A percentile compares a stretch with the other conserved stretches of the same genome.
Conservation (phyloP, 2,329 filamentous ascomycete genomes). For the Diaporthe australafricana region DNA sequence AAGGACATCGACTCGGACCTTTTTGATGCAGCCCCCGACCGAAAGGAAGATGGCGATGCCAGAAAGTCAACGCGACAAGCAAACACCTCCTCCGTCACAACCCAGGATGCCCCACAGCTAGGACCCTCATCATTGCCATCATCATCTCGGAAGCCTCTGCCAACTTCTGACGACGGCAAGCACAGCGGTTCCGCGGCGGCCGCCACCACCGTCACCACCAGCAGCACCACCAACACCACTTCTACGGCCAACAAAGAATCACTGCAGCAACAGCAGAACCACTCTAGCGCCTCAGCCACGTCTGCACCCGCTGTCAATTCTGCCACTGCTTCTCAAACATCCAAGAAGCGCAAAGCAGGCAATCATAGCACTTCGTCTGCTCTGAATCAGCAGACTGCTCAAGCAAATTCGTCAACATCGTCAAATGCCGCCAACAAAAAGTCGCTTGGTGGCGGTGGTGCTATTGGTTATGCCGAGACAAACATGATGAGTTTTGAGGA, state of each 20-base stretch:
- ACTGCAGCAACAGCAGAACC: slow-evolving; percentile 42
- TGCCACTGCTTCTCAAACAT: slow-evolving; percentile 63
- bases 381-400: slow-evolving; percentile 38
- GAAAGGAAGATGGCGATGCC: slow-evolving; percentile 63
- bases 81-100: slow-evolving; percentile 53
- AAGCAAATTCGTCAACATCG: slow-evolving; percentile 39
- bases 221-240: slow-evolving; percentile 42
- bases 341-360: slow-evolving; percentile 89
- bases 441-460: slow-evolving; percentile 37
- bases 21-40: slow-evolving; percentile 75
- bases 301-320: slow-evolving; percentile 40
- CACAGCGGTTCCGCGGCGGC: slow-evolving; percentile 46
- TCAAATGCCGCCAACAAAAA: slow-evolving; percentile 44
- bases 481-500: slow-evolving; percentile 92
- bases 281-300: slow-evolving; percentile 41
- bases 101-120: slow-evolving; percentile 41
- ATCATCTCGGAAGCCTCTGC: slow-evolving; percentile 45
- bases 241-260: slow-evolving; percentile 19
- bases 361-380: slow-evolving; percentile 46
- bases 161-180: slow-evolving; percentile 53
- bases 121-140: slow-evolving; percentile 44
- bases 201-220: slow-evolving; percentile 48
- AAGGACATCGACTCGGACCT: slow-evolving; percentile 88
- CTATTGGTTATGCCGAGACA: slow-evolving; percentile 67
- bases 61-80: slow-evolving; percentile 63